Evolutionary conservation across 2,329 filamentous ascomycete species (phyloP), one percentile per base, ranked within the genome.

Genomic region (Trichoderma pleuroti): DNA sequence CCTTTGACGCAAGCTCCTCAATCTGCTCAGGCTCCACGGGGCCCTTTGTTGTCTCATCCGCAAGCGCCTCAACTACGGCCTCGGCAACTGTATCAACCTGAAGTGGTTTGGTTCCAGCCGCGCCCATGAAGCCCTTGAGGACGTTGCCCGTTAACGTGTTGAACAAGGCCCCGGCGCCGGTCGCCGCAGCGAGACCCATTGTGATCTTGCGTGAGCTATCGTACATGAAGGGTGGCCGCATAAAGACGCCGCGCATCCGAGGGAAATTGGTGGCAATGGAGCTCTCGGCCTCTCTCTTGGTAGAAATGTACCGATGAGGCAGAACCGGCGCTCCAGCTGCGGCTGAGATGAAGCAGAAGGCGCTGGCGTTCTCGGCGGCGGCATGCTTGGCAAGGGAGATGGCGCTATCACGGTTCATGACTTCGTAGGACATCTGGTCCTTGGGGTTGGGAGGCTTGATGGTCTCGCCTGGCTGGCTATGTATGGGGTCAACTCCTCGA

Each of bases 321-420:
- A 99, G 85, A 39, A 97, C 86, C 0, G 95, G 94, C 1, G 94
- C 93, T 4, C 93, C 95, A 1, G 87, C 93, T 0, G 93, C 92
- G 2, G 96, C 96, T 42, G 94, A 97, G 72, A 99, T 91, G 84
- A 93, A 98, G 72, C 91, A 89, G 79, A 97, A 98, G 0, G 90
- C 88, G 21, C 86, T 82, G 16, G 91, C 90, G 42, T 88, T 85
- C 72, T 89, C 88, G 39, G 83, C 83, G 30, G 86, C 86, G 2
- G 94, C 90, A 78, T 95, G 92, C 77, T 91, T 89, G 16, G 95
- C 96, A 16, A 98, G 86, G 68, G 91, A 87, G 72, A 98, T 89
- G 61, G 95, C 95, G 83, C 85, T 89, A 82, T 98, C 95, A 70
- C 96, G 88, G 83, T 99, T 99, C 93, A 99, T 98, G 72, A 94